Base-by-base conservation (phyloP, 2,329 filamentous ascomycete genomes). In the Elsinoe batatas region DNA sequence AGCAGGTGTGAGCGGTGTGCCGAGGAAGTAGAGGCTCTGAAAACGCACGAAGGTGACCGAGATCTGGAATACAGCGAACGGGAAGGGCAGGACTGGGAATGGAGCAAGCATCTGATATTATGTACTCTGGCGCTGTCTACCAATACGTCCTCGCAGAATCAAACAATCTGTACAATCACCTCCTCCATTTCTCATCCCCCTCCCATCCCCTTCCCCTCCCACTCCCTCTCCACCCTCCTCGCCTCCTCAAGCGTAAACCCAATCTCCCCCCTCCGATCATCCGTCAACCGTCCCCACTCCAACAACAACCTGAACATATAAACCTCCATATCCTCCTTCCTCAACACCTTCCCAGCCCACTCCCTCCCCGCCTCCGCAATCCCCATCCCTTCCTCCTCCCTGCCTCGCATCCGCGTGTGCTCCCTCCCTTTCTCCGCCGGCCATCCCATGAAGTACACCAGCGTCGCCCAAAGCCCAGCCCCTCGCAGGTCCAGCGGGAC, bases 1-100 rank as follows among this genome's bases (percentile, higher is more conserved):
- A n/a, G 93, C 93, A 47, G 93, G 93, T 60, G 91, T 98, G 36
- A 87, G 85, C 61, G 81, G 83, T 59, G 80, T 81, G 57, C 77
- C 83, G 33, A 89, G 68, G 51, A 63, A 63, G 58, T 64, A 54
- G 37, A 13, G 3, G 18, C n/a, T 20, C 18, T 56, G n/a, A 54
- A 8, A 8, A 2, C 4, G 8, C 10, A 4, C 15, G 15, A 18
- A 42, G 15, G 18, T 44, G 18, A 44, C 11, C 6, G 11, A 2
- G 4, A 35, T 3, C 2, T 30, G 13, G 5, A 40, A 4, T 11
- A 6, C 11, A 7, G 20, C n/a, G 44, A 32, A 22, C 2, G 33
- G n/a, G 30, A 35, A 26, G 17, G 47, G 8, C 12, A 36, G 30
- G 17, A 2, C 11, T 13, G 18, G 26, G 11, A 17, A 49, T 15